phyloP scores from a whole-genome alignment of 805 yeast genomes.

The Metschnikowia corniflorae region DNA sequence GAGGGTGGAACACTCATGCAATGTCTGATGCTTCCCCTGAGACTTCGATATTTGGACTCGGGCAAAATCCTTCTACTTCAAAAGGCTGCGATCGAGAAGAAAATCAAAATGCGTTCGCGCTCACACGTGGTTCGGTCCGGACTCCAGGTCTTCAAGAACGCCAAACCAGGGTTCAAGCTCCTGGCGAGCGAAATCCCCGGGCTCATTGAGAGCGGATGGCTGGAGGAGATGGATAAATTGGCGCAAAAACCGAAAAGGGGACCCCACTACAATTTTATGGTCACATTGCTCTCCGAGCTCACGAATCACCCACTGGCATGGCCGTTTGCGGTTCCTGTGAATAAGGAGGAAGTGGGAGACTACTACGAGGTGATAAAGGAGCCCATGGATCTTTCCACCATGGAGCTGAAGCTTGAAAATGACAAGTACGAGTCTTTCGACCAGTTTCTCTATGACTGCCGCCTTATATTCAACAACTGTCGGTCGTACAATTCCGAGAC shows the following conservation, averaged over 20 bases:
- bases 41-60: slow-evolving; percentile 79
- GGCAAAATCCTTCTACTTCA: slow-evolving; percentile 82
- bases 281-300: slow-evolving; percentile 78
- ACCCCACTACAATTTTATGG: slow-evolving; percentile 93
- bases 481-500: slow-evolving; percentile 89
- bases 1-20: slow-evolving; percentile 99
- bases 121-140: slow-evolving; percentile 85
- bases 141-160: slow-evolving; percentile 70
- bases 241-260: slow-evolving; percentile 94
- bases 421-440: slow-evolving; percentile 90
- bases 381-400: slow-evolving; percentile 95
- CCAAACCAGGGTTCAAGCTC: slow-evolving; percentile 31
- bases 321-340: slow-evolving; percentile 95
- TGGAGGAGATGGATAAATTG: slow-evolving; percentile 94
- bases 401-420: slow-evolving; percentile 90
- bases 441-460: slow-evolving; percentile 85
- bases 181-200: slow-evolving; percentile 74
- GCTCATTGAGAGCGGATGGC: slow-evolving; percentile 92
- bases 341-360: slow-evolving; percentile 90
- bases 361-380: slow-evolving; percentile 94
- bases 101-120: slow-evolving; percentile 73
- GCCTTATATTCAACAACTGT: slow-evolving; percentile 85
- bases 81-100: slow-evolving; percentile 84
- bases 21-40: slow-evolving; percentile 86
- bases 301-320: slow-evolving; percentile 96